Evolutionary conservation across 257 asterid genomes (phyloP).

Genomic region (Verbascum thapsus): DNA sequence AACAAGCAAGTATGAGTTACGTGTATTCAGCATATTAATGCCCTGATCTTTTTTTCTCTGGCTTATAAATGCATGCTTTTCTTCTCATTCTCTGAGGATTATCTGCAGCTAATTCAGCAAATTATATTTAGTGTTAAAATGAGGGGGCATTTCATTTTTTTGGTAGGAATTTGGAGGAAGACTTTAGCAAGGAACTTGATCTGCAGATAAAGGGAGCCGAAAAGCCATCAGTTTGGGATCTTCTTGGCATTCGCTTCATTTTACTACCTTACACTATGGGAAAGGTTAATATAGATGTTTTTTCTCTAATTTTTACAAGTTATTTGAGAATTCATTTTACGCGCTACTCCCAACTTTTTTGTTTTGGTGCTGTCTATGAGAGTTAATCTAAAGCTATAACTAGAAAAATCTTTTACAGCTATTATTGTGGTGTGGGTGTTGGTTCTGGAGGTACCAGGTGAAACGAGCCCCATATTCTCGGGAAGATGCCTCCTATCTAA

Average conservation of each 20-base stretch:
- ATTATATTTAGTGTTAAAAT: conserved; percentile 23
- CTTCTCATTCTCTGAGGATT: conserved; percentile 10
- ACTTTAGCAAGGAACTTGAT: conserved; percentile 88
- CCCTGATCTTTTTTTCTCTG: neutral
- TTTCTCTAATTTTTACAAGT: neutral
- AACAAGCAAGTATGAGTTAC: conserved; percentile 62
- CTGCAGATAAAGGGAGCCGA: conserved; percentile 93
- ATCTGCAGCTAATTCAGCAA: conserved; percentile 21
- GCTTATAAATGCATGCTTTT: conserved; percentile 11
- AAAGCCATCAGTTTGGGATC: conserved; percentile 90
- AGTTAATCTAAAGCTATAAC: conserved; percentile 4
- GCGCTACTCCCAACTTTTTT: neutral
- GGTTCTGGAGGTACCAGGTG: conserved; percentile 91
- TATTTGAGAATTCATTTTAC: conserved; percentile 14
- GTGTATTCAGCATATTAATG: conserved; percentile 15
- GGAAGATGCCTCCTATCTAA: conserved; percentile 86
- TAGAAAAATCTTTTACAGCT: conserved; percentile 46
- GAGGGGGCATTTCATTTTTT: conserved; percentile 15
- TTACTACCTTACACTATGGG: conserved; percentile 82
- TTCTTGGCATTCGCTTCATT: conserved; percentile 71
- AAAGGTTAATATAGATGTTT: conserved; percentile 51
- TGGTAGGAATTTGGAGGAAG: conserved; percentile 76
- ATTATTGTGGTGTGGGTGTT: conserved; percentile 68
- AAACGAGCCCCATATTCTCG: conserved; percentile 70
- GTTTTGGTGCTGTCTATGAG: conserved; percentile 16